Conservation (phyloP, 257 asterid genomes). For the Agastache rugosa region DNA sequence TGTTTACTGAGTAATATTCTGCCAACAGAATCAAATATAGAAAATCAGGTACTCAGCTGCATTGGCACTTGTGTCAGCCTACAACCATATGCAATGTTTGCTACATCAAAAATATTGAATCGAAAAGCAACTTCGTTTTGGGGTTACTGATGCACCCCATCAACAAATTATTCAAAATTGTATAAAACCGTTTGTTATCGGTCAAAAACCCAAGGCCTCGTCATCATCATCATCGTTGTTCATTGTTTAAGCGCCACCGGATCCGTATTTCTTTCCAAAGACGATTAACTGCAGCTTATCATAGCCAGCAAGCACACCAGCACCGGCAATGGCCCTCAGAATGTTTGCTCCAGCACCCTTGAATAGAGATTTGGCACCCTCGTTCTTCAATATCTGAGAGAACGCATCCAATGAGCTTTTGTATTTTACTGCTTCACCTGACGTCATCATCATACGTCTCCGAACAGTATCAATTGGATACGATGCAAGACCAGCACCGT, state of each 20-base stretch:
- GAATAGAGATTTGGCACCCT: slow-evolving; percentile 42
- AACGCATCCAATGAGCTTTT: slow-evolving; percentile 40
- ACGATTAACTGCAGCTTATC: slow-evolving; percentile 45
- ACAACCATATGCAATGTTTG: background rate
- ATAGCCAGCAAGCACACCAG: slow-evolving; percentile 49
- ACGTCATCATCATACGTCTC: slow-evolving; percentile 45
- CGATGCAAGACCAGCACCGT: slow-evolving; percentile 42
- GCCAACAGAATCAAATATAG: background rate
- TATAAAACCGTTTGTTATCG: background rate
- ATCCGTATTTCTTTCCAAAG: slow-evolving; percentile 48
- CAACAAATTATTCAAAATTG: slow-evolving; percentile 35
- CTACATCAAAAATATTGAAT: background rate
- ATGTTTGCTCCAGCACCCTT: slow-evolving; percentile 48
- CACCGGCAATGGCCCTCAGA: slow-evolving; percentile 47
- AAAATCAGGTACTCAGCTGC: background rate
- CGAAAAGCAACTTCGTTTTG: slow-evolving; percentile 26
- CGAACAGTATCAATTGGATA: slow-evolving; percentile 40
- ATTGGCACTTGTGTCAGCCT: slow-evolving; percentile 2
- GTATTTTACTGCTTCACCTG: slow-evolving; percentile 44
- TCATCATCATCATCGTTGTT: background rate
- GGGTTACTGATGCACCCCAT: background rate
- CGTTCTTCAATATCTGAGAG: slow-evolving; percentile 43
- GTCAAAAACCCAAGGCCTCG: slow-evolving; percentile 12
- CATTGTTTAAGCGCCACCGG: slow-evolving; percentile 37
- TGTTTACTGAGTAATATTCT: background rate